A percentile compares a stretch with the other conserved stretches of the same genome.
Evolutionary conservation across 805 yeast genomes (phyloP).

Genomic region (Dipodascopsis tothii): DNA sequence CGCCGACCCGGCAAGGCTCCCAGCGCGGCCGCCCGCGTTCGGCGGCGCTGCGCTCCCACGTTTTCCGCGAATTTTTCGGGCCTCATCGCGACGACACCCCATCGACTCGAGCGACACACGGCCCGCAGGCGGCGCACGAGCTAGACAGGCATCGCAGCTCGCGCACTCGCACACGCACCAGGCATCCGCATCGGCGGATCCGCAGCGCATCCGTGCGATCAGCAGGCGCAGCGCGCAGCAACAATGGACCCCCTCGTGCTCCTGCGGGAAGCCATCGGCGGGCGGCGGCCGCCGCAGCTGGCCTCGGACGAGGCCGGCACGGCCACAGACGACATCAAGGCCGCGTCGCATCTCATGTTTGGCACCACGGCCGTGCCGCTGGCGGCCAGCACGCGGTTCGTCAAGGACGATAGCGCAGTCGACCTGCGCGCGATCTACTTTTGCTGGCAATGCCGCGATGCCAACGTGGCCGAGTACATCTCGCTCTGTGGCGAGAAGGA

Average conservation of each 20-base stretch:
- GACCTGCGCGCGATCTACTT: constrained; percentile 57
- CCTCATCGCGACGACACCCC: too few species aligned
- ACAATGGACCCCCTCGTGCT: constrained; percentile 29
- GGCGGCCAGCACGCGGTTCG: constrained; percentile 47
- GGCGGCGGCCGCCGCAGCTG: constrained; percentile 25
- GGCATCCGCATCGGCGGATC: too few species aligned
- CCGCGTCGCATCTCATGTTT: constrained; percentile 32
- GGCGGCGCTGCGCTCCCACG: too few species aligned
- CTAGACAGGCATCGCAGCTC: too few species aligned
- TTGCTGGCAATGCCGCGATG: constrained; percentile 69
- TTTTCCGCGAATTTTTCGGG: too few species aligned
- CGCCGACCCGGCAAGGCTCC: too few species aligned
- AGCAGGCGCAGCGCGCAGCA: neutral
- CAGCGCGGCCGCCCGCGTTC: too few species aligned
- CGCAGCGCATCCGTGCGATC: too few species aligned
- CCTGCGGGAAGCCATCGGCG: constrained; percentile 31
- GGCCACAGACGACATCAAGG: constrained; percentile 33
- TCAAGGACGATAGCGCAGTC: constrained; percentile 40
- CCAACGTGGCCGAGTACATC: constrained; percentile 74
- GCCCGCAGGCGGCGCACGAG: too few species aligned
- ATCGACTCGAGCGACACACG: too few species aligned
- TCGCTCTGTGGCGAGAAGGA: constrained; percentile 57
- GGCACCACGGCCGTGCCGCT: constrained; percentile 32
- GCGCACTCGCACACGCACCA: too few species aligned
- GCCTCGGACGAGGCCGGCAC: constrained; percentile 24